phyloP scores from a whole-genome alignment of 345 rosid genomes.

The Ceriops zippeliana region DNA sequence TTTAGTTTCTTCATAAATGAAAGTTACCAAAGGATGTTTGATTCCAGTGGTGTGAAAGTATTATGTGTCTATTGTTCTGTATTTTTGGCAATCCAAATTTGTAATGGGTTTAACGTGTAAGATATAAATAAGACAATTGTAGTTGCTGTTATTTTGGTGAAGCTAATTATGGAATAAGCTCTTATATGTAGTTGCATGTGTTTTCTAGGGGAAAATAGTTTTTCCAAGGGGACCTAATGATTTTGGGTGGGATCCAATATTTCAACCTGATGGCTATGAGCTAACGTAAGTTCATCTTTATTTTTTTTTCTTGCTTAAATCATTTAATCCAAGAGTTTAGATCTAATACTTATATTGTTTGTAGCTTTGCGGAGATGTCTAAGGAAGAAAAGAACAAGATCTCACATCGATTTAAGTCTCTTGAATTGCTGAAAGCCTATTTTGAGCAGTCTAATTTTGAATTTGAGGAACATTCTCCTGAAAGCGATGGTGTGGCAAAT shows the following conservation, averaged over 20 bases:
- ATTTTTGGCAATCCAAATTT: too few relatives aligned
- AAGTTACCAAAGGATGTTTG: too few relatives aligned
- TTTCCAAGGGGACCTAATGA: conserved; percentile 78
- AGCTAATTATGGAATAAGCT: too few relatives aligned
- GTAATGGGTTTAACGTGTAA: too few relatives aligned
- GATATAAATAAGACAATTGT: too few relatives aligned
- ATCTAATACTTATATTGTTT: conserved; percentile 6
- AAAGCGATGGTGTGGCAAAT: not conserved
- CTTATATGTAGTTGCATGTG: not conserved
- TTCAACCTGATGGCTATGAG: conserved; percentile 83
- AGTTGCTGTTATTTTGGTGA: too few relatives aligned
- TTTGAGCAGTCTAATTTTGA: conserved; percentile 22
- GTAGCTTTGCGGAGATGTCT: conserved; percentile 81
- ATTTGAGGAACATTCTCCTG: not conserved
- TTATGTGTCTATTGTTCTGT: too few relatives aligned
- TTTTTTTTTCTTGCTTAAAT: not conserved
- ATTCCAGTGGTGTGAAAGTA: too few relatives aligned
- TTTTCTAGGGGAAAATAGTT: conserved; percentile 81
- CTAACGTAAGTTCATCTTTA: conserved; percentile 48
- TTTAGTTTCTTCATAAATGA: too few relatives aligned
- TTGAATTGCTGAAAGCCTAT: conserved; percentile 62
- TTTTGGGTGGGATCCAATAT: conserved; percentile 98
- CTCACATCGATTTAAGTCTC: conserved; percentile 83
- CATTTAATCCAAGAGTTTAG: not conserved
- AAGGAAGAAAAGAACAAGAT: conserved; percentile 93